Conservation (phyloP, 164 flowering plant species). For the Aristolochia contorta region DNA sequence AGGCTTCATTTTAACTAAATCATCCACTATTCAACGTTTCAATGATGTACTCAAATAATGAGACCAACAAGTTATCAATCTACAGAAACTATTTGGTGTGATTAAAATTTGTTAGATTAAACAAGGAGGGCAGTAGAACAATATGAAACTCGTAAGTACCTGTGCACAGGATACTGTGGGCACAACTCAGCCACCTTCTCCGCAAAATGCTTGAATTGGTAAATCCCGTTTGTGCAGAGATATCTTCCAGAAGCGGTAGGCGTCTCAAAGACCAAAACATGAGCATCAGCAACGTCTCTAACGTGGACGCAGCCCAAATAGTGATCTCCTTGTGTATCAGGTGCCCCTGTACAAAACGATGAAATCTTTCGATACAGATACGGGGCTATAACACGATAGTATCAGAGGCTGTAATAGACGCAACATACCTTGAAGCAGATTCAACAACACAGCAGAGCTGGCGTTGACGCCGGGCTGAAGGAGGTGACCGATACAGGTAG, state of each 20-base stretch:
- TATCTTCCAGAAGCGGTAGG: conserved; percentile 67
- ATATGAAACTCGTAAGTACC: conserved; percentile 23
- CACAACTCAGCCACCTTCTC: conserved; percentile 42
- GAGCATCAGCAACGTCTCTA: conserved; percentile 67
- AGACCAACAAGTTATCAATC: too few relatives aligned
- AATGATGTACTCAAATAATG: too few relatives aligned
- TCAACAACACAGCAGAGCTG: conserved; percentile 62
- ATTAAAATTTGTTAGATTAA: too few relatives aligned
- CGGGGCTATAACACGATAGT: too few relatives aligned
- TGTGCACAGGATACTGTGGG: conserved; percentile 72
- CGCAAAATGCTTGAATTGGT: conserved; percentile 69
- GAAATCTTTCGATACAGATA: too few relatives aligned
- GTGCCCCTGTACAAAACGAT: conserved; percentile 22
- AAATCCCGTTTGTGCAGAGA: conserved; percentile 83
- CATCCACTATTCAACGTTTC: too few relatives aligned
- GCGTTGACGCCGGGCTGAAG: conserved; percentile 67
- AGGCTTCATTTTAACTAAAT: too few relatives aligned
- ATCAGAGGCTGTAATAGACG: neutral
- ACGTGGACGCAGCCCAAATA: conserved; percentile 86
- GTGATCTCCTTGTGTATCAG: conserved; percentile 61
- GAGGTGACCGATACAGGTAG: conserved; percentile 69
- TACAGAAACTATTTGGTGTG: too few relatives aligned
- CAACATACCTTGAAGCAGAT: conserved; percentile 36
- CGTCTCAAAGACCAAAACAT: conserved; percentile 49
- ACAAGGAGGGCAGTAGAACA: neutral